phyloP scores from a whole-genome alignment of 2,329 filamentous ascomycete species.

The Fusarium succisae region DNA sequence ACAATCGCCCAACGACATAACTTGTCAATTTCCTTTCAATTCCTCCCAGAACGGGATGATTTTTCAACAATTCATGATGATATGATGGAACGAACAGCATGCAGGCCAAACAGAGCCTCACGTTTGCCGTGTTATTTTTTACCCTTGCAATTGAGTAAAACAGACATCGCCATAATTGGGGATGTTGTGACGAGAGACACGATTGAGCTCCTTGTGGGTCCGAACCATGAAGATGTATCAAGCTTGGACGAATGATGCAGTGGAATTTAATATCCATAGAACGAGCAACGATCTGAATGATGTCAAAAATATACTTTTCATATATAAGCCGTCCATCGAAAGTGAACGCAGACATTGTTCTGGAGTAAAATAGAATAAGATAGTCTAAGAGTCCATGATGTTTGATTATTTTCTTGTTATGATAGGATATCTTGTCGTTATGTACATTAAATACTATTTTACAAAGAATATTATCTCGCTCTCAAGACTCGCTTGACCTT shows the following conservation, averaged over 20 bases:
- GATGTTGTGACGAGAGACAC: constrained; percentile 29
- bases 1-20: constrained; percentile 8
- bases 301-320: constrained; percentile 1
- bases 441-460: constrained; percentile 32
- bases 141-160: constrained; percentile 21
- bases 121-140: constrained; percentile 36
- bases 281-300: constrained; percentile 41
- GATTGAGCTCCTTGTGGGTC: constrained; percentile 19
- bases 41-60: constrained; percentile 17
- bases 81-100: constrained; percentile 44
- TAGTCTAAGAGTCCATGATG: not conserved
- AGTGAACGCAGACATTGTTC: not conserved
- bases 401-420: not conserved
- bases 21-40: constrained; percentile 21
- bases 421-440: constrained; percentile 4
- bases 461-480: constrained; percentile 30
- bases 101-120: constrained; percentile 41
- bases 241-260: constrained; percentile 17
- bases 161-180: not conserved
- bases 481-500: constrained; percentile 6
- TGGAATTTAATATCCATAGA: constrained; percentile 40
- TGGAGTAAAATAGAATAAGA: not conserved
- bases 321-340: not conserved
- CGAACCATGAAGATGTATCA: constrained; percentile 3
- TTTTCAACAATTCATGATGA: constrained; percentile 42